Percentiles rank a stretch among this genome's conserved stretches.
Conservation (phyloP, 2,329 filamentous ascomycete genomes). For the Trichoderma polysporum region DNA sequence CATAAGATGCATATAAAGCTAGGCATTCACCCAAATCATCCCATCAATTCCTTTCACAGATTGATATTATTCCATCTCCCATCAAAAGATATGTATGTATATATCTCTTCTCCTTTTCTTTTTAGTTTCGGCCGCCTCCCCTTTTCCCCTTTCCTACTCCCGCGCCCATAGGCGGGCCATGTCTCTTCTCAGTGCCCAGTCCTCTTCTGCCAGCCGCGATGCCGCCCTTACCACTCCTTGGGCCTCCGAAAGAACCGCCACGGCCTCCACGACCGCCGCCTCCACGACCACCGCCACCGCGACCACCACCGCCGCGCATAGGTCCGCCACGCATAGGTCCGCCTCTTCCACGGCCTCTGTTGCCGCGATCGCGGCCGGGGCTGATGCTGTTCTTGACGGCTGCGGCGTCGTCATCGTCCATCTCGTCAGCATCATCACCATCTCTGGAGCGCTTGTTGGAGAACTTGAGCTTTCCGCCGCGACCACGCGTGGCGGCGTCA, state of each 20-base stretch:
- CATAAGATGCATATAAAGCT: constrained; percentile 14
- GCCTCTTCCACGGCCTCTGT: constrained; percentile 34
- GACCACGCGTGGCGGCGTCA: constrained; percentile 63
- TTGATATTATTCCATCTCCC: neutral
- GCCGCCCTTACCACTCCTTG: constrained; percentile 47
- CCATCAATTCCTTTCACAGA: neutral
- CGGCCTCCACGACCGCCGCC: constrained; percentile 39
- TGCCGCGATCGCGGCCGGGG: constrained; percentile 35
- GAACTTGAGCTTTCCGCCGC: constrained; percentile 69
- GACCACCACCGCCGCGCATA: too few relatives aligned
- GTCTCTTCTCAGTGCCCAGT: constrained; percentile 51
- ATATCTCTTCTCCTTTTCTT: neutral
- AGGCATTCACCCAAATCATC: neutral
- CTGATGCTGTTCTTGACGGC: constrained; percentile 52
- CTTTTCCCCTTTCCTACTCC: constrained; percentile 44
- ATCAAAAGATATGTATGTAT: neutral
- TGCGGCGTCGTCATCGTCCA: constrained; percentile 53
- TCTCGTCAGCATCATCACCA: constrained; percentile 52
- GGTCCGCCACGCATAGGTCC: constrained; percentile 35
- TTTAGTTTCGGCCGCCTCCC: constrained; percentile 35
- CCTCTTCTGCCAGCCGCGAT: constrained; percentile 49
- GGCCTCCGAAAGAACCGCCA: constrained; percentile 40
- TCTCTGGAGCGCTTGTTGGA: constrained; percentile 58
- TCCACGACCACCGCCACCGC: constrained; percentile 38
- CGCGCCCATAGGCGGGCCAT: constrained; percentile 38